phyloP scores from a whole-genome alignment of 495 filamentous ascomycete genomes.

The Stereocaulon alpinum region DNA sequence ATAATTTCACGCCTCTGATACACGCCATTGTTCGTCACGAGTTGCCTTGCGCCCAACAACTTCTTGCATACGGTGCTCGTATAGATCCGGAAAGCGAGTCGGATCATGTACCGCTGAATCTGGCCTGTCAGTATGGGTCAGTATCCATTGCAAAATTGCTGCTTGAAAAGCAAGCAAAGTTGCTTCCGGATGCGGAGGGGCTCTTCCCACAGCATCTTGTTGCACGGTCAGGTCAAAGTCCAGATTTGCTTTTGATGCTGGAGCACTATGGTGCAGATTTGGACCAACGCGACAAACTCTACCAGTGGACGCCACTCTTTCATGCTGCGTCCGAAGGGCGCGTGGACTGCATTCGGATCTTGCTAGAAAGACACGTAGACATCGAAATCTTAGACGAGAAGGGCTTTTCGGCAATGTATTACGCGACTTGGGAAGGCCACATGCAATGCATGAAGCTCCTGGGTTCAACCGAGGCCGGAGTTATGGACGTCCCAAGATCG shows the following conservation, averaged over 20 bases:
- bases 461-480: conserved; percentile 38
- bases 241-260: conserved; percentile 65
- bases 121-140: conserved; percentile 89
- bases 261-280: conserved; percentile 84
- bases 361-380: conserved; percentile 66
- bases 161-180: conserved; percentile 60
- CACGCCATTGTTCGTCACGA: conserved; percentile 86
- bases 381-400: conserved; percentile 80
- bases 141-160: conserved; percentile 72
- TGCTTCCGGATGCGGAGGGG: conserved; percentile 89
- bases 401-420: conserved; percentile 88
- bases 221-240: conserved; percentile 75
- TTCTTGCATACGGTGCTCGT: conserved; percentile 62
- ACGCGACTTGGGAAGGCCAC: conserved; percentile 97
- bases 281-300: conserved; percentile 85
- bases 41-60: conserved; percentile 61
- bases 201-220: conserved; percentile 97
- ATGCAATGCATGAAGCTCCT: conserved; percentile 88
- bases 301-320: conserved; percentile 93
- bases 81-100: conserved; percentile 72
- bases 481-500: conserved; percentile 18
- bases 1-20: conserved; percentile 93
- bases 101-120: conserved; percentile 87
- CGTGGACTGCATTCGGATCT: conserved; percentile 68
- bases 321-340: conserved; percentile 96